A percentile compares a stretch with the other conserved stretches of the same genome.
Conservation (phyloP, 768 basidiomycete species). For the Crepidotus variabilis region DNA sequence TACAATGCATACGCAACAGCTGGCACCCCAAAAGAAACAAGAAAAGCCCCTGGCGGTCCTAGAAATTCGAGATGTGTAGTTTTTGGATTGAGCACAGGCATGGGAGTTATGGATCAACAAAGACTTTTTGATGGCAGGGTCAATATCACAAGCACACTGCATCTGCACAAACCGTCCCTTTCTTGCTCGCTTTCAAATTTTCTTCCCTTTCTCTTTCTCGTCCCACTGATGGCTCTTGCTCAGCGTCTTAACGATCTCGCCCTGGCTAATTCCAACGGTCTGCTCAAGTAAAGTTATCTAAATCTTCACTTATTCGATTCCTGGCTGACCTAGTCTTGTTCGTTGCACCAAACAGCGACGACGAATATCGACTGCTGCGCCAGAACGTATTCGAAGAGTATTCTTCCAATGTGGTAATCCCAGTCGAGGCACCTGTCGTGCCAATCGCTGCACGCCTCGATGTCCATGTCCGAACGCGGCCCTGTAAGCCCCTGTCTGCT, state of each 20-base stretch:
- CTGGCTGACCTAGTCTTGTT: not conserved
- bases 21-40: conserved; percentile 70
- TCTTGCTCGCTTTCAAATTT: conserved; percentile 16
- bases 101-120: too few species aligned
- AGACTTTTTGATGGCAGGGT: too few species aligned
- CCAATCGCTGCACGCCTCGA: conserved; percentile 19
- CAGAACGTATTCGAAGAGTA: conserved; percentile 66
- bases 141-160: too few species aligned
- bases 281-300: conserved; percentile 51
- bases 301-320: not conserved
- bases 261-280: conserved; percentile 60
- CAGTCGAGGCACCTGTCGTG: conserved; percentile 25
- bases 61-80: conserved; percentile 78
- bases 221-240: conserved; percentile 45
- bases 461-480: conserved; percentile 8
- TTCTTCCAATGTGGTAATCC: conserved; percentile 28
- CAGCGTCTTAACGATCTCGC: conserved; percentile 65
- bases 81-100: conserved; percentile 51
- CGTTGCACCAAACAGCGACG: conserved; percentile 43
- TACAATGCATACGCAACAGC: conserved; percentile 68
- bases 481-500: not conserved
- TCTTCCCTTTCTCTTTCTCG: not conserved
- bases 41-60: conserved; percentile 73
- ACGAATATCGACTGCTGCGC: conserved; percentile 68
- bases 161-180: not conserved